A percentile compares a stretch with the other conserved stretches of the same genome.
Evolutionary conservation across 2,329 filamentous ascomycete species (phyloP).

Genomic region (Scytalidium lignicola): DNA sequence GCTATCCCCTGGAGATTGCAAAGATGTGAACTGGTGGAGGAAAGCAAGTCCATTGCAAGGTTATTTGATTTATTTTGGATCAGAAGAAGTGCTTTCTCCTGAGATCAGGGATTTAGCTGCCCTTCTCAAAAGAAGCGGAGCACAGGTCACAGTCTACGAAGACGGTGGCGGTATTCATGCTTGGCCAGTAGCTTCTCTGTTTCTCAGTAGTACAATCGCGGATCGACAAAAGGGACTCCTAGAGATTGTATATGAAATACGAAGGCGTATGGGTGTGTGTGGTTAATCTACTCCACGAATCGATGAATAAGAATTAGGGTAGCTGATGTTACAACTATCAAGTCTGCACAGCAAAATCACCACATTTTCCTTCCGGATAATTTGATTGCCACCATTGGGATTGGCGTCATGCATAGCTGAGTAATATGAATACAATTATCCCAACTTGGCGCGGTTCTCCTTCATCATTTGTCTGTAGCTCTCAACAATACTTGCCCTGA

Average conservation of each 20-base stretch:
- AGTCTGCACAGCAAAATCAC: too few relatives aligned
- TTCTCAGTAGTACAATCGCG: slow-evolving; percentile 42
- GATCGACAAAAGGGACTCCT: slow-evolving; percentile 48
- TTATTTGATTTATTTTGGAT: slow-evolving; percentile 66
- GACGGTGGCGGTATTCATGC: slow-evolving; percentile 69
- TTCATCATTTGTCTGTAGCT: slow-evolving; percentile 68
- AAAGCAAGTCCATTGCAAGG: slow-evolving; percentile 61
- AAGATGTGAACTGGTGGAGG: slow-evolving; percentile 60
- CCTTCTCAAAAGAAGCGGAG: slow-evolving; percentile 47
- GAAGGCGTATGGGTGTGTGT: slow-evolving; percentile 14
- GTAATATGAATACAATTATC: not conserved
- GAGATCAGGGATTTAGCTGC: slow-evolving; percentile 60
- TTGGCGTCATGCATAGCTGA: too few relatives aligned
- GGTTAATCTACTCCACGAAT: too few relatives aligned
- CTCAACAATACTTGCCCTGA: slow-evolving; percentile 66
- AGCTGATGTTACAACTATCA: too few relatives aligned
- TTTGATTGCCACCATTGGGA: too few relatives aligned
- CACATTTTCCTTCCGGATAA: too few relatives aligned
- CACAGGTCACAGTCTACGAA: slow-evolving; percentile 40
- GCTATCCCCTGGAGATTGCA: slow-evolving; percentile 68
- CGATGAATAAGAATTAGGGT: too few relatives aligned
- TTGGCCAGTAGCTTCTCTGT: slow-evolving; percentile 69
- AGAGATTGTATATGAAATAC: slow-evolving; percentile 30
- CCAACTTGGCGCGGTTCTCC: slow-evolving; percentile 27
- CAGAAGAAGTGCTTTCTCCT: slow-evolving; percentile 71